Base-by-base conservation (phyloP, 768 basidiomycete species). In the Macrocybe gigantea region DNA sequence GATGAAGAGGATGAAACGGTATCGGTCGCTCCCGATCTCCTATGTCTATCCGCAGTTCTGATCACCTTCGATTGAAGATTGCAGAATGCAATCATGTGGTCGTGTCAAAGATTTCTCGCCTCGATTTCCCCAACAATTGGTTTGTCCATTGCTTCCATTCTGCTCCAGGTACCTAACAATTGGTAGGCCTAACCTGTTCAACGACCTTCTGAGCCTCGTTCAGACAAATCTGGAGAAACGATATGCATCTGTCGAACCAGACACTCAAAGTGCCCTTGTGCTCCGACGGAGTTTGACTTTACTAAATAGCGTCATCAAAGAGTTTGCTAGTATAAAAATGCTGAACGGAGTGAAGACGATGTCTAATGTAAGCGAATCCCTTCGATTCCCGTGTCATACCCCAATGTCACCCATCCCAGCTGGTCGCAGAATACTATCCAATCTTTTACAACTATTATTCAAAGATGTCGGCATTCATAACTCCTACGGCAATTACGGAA, bases 1-100 rank as follows among this genome's bases (percentile, higher is more conserved):
- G 78, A 88, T 53, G 92, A 93, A 58, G 66, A 73, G 33, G 90
- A 94, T 58, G 85, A 87, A 47, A 80, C 80, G 32, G 92, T 88
- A 52, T 55, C 72, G 56, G n/a, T 15, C 13, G 57, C 11, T 37
- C 36, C 36, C 33, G 42, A 15, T 38, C 45, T 44, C 46, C 40
- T 13, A n/a, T 48, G 36, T 39, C 50, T 53, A 29, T 48, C 35
- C 10, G 38, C 44, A 14, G 44, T 47, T 34, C 46, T 44, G 15
- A 41, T 29, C 31, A 44, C 42, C 22, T 22, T 22, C 22, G 2
- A 4, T 22, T 22, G 22, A 60, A 92, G 92, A 85, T 94, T 49
- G 80, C 87, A 12, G 75, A 85, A 48, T 88, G 81, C 58, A 89
- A 93, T 51, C 77, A 87, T 52, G 58, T 86, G 31, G 80, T 88